Percentiles rank a stretch among this genome's conserved stretches.
Evolutionary conservation across 176 grass and related monocot species (phyloP).

Genomic region (Carex scoparia): DNA sequence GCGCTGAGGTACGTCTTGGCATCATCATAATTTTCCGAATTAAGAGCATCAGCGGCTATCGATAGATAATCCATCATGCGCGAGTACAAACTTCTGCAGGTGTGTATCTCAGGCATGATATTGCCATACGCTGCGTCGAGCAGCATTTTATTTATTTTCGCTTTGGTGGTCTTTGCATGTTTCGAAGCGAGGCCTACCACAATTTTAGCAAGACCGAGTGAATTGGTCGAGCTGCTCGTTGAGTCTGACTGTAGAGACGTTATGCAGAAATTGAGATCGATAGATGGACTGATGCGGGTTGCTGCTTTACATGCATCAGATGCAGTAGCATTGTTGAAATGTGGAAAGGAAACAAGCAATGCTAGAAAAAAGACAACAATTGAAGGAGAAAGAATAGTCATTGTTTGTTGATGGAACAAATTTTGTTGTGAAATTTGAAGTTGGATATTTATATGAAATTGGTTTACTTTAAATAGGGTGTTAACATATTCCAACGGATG

Average conservation of each 20-base stretch:
- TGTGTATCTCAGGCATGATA: constrained; percentile 5
- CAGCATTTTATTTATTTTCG: constrained; percentile 31
- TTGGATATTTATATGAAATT: not conserved
- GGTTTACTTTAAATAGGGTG: not conserved
- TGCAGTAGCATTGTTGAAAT: not conserved
- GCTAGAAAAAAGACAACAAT: not conserved
- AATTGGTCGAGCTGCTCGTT: constrained; percentile 27
- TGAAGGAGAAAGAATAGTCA: not conserved
- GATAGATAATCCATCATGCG: constrained; percentile 44
- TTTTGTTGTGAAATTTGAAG: not conserved
- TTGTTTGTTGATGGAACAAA: constrained; percentile 1
- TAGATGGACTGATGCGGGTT: constrained; percentile 17
- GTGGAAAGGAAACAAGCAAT: not conserved
- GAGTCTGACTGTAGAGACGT: constrained; percentile 36
- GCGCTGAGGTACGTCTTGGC: constrained; percentile 44
- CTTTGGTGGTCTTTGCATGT: constrained; percentile 35
- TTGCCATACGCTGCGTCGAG: constrained; percentile 18
- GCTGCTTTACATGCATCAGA: constrained; percentile 42
- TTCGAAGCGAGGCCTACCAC: constrained; percentile 34
- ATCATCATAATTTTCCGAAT: not conserved
- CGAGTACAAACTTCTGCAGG: constrained; percentile 50
- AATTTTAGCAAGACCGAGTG: constrained; percentile 33
- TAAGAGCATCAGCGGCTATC: constrained; percentile 31
- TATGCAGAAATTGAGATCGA: constrained; percentile 52
- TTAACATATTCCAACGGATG: not conserved